Percentiles rank a stretch among this genome's conserved stretches.
phyloP scores from a whole-genome alignment of 768 basidiomycete genomes.

The Boletus rufocinnamomeus region DNA sequence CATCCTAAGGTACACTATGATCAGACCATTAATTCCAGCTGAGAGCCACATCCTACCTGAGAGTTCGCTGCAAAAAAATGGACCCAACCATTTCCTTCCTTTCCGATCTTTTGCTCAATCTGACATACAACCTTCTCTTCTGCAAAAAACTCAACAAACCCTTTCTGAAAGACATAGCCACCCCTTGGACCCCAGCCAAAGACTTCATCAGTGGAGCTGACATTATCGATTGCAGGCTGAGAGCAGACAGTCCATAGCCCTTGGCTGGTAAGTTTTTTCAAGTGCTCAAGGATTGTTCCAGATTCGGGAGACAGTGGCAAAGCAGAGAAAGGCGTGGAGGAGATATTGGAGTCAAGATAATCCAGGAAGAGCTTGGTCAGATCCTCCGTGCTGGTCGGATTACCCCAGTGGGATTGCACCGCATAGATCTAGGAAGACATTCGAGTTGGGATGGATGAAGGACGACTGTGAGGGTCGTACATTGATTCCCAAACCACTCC shows the following conservation, averaged over 20 bases:
- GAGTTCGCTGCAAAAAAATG: slow-evolving; percentile 86
- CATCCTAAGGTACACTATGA: slow-evolving; percentile 51
- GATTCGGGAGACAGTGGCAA: slow-evolving; percentile 84
- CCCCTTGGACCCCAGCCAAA: slow-evolving; percentile 93
- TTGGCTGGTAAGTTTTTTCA: slow-evolving; percentile 71
- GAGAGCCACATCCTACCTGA: slow-evolving; percentile 46
- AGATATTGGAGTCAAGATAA: slow-evolving; percentile 72
- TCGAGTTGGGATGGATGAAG: not conserved
- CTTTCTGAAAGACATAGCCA: slow-evolving; percentile 97
- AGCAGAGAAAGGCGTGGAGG: slow-evolving; percentile 87
- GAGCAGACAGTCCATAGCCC: slow-evolving; percentile 98
- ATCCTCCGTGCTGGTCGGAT: slow-evolving; percentile 59
- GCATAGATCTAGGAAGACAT: slow-evolving; percentile 51
- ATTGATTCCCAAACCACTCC: slow-evolving; percentile 68
- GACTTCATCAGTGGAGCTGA: slow-evolving; percentile 66
- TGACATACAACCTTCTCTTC: slow-evolving; percentile 55
- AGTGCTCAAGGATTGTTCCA: slow-evolving; percentile 69
- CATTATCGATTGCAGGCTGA: slow-evolving; percentile 90
- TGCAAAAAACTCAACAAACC: slow-evolving; percentile 96
- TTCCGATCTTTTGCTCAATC: slow-evolving; percentile 59
- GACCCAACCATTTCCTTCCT: slow-evolving; percentile 62
- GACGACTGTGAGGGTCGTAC: slow-evolving; percentile 37
- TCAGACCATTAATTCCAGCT: not conserved
- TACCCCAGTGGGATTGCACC: slow-evolving; percentile 73
- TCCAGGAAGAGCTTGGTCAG: slow-evolving; percentile 78